Base-by-base conservation (phyloP, 148 eudicot species). In the Chenopodium album region DNA sequence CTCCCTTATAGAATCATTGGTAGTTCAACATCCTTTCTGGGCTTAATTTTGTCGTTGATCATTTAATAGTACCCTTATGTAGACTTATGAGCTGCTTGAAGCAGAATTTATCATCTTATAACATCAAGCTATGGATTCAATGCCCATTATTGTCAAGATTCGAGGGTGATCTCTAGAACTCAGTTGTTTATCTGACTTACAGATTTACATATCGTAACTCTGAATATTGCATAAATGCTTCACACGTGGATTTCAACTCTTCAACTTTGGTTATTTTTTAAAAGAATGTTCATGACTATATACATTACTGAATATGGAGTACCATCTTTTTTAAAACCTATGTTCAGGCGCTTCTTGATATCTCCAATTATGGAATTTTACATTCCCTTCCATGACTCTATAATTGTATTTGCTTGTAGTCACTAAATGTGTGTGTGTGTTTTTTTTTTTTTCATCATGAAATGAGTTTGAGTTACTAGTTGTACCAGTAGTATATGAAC, bases 1-100 rank as follows among this genome's bases (percentile, higher is more conserved):
- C 89, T 88, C 87, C 0, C 90, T 96, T 77, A 86, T 96, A 80
- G 88, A 94, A 76, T 94, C 99, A 44, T 87, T 94, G 94, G 99
- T 96, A 92, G 32, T 80, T 76, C 73, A 76, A 9, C 13, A 59
- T 19, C 29, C 41, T 71, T 47, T 68, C 64, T 16, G 17, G n/a
- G 46, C 26, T 60, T 32, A 32, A 44, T 48, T 41, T 66, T 73
- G 48, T 56, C 48, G 65, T 78, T 52, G 29, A 50, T 74, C 28
- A 11, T 71, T n/a, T 46, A 14, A n/a, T 65, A 12, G 19, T 48
- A 28, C 9, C 44, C 47, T 23, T 11, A 14, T 64, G 23, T 26
- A 19, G 4, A 71, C 26, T 20, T 7, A 32, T 59, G 19, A 73
- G 75, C 62, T 37, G 52, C 65, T 32, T 60, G 52, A 52, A 50